These are phyloP conservation scores for Sophora flavescens DNA, from an alignment of 306 rosid species.

Conservation along the genomic window DNA sequence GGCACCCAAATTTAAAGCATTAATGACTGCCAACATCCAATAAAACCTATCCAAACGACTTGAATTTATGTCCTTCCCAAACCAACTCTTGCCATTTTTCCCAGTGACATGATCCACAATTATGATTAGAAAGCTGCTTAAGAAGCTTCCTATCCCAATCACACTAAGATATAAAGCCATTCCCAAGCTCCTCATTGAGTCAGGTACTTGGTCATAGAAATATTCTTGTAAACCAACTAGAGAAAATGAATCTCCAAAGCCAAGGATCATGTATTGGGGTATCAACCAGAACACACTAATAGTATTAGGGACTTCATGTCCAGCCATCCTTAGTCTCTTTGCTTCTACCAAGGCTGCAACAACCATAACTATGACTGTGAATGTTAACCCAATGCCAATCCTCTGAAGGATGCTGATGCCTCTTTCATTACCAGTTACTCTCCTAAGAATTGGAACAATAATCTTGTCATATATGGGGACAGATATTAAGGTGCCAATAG, in stretches of 20 bases:
- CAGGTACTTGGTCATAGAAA: slow-evolving; percentile 64
- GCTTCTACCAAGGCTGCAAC: slow-evolving; percentile 55
- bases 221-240: slow-evolving; percentile 60
- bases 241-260: slow-evolving; percentile 54
- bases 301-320: neutral
- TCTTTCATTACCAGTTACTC: slow-evolving; percentile 54
- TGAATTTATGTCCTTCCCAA: slow-evolving; percentile 53
- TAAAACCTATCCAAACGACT: slow-evolving; percentile 61
- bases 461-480: slow-evolving; percentile 54
- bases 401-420: slow-evolving; percentile 59
- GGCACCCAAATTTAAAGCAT: slow-evolving; percentile 46
- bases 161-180: slow-evolving; percentile 62
- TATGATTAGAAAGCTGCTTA: slow-evolving; percentile 55
- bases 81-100: slow-evolving; percentile 52
- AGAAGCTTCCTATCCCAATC: slow-evolving; percentile 58
- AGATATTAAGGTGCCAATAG: slow-evolving; percentile 44
- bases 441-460: slow-evolving; percentile 53
- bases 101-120: slow-evolving; percentile 56
- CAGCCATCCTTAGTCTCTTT: slow-evolving; percentile 46
- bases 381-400: slow-evolving; percentile 53
- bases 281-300: slow-evolving; percentile 60
- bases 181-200: slow-evolving; percentile 62
- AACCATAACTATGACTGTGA: slow-evolving; percentile 41
- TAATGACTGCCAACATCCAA: slow-evolving; percentile 50
- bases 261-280: slow-evolving; percentile 53